Percentiles rank a stretch among this genome's conserved stretches.
These are phyloP conservation scores for Globisporangium apiculatum DNA, from an alignment of 352 stramenopile genomes.

Conservation along the genomic window DNA sequence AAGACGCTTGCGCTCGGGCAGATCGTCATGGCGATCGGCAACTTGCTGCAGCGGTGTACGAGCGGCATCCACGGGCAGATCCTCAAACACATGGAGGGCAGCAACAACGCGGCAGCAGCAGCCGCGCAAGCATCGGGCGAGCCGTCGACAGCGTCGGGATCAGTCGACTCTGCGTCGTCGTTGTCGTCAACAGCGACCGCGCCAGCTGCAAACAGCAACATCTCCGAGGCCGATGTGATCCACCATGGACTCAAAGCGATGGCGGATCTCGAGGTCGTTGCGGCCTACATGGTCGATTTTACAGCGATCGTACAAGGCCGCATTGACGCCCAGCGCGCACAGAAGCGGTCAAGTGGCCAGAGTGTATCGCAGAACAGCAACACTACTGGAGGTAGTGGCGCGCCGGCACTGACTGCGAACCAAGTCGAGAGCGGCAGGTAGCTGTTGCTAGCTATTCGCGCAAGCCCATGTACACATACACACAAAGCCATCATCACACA, in stretches of 20 bases:
- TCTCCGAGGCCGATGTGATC: constrained; percentile 79
- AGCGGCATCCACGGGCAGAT: constrained; percentile 84
- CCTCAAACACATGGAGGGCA: constrained; percentile 82
- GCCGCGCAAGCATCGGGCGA: constrained; percentile 10
- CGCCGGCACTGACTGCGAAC: background rate
- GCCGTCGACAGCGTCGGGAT: constrained; percentile 1
- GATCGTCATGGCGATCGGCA: constrained; percentile 85
- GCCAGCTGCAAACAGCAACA: constrained; percentile 24
- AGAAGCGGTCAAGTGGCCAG: constrained; percentile 41
- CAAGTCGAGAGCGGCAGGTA: background rate
- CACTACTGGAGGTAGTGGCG: constrained; percentile 1
- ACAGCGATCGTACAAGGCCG: constrained; percentile 69
- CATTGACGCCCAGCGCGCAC: constrained; percentile 59
- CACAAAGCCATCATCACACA: too few relatives aligned
- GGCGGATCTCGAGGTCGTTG: constrained; percentile 88
- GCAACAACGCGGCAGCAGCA: constrained; percentile 21
- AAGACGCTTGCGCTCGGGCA: constrained; percentile 89
- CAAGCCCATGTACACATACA: too few relatives aligned
- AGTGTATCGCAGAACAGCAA: constrained; percentile 12
- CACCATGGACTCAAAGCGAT: constrained; percentile 83
- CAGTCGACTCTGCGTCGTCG: constrained; percentile 10
- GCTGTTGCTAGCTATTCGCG: too few relatives aligned
- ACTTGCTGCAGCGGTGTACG: constrained; percentile 76
- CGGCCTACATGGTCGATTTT: constrained; percentile 92
- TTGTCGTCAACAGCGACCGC: background rate